Base-by-base conservation (phyloP, 2,329 filamentous ascomycete genomes). In the Falciphora oryzae region DNA sequence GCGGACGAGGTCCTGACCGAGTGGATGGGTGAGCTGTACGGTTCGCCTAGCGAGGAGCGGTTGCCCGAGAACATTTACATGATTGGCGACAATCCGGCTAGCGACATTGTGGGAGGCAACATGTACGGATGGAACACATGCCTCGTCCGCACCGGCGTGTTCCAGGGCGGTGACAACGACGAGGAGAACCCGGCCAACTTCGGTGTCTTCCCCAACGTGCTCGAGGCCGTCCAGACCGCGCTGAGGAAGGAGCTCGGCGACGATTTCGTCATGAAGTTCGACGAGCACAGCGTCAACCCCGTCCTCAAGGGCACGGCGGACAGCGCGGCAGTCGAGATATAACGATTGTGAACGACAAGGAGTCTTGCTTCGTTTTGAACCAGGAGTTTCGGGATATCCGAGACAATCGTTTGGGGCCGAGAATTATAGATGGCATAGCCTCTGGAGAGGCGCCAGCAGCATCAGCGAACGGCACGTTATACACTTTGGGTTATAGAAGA, bases 41-140 rank as follows among this genome's bases (percentile, higher is more conserved):
- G 85, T 72, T 53, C 44, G 6, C 35, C 44, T 16, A 28, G 50
- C 35, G 89, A 91, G 75, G 86, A 90, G 80, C 81, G 78, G 66
- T 79, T 91, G 57, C 88, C 88, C 4, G 75, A 85, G 74, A 89
- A 90, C 77, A 81, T 91, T 74, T 91, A 91, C 82, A 91, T 91
- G 89, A 80, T 91, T 64, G 89, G 89, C 68, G 89, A 91, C 76
- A 91, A 91, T 79, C 89, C 88, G 8, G 86, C 86, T 31, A 89
- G 86, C 31, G 89, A 91, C 73, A 91, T 91, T 71, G 82, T 89
- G 68, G 89, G 89, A 67, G 89, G 89, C 67, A 92, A 92, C 82
- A 89, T 88, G 83, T 91, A 92, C 76, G 88, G 88, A 66, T 92
- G 89, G 90, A 92, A 92, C 78, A 92, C 89, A 3, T 92, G 89